These are phyloP conservation scores for Cercospora canescens DNA, from an alignment of 2,329 filamentous ascomycete species.

Conservation along the genomic window DNA sequence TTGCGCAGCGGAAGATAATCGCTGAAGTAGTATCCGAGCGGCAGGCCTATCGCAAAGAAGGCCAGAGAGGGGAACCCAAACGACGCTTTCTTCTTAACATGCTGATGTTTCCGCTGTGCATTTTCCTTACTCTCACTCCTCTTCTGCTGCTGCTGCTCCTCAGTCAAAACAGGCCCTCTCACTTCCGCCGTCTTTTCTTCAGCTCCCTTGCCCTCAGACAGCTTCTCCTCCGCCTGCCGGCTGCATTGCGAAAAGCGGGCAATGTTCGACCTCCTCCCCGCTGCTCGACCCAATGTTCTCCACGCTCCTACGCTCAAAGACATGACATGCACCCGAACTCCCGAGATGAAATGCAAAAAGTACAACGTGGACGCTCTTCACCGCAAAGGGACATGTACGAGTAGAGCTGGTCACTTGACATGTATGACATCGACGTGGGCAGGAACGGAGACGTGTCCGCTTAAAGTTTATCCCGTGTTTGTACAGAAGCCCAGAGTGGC, in stretches of 20 bases:
- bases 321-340: not conserved
- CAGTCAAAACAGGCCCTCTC: not conserved
- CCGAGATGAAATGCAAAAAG: not conserved
- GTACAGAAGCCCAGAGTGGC: no score
- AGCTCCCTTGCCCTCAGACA: not conserved
- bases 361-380: not conserved
- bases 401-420: not conserved
- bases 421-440: not conserved
- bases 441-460: conserved; percentile 2
- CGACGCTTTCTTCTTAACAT: conserved; percentile 5
- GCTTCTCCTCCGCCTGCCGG: conserved; percentile 1
- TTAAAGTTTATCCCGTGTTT: not conserved
- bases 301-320: conserved; percentile 8
- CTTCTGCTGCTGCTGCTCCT: not conserved
- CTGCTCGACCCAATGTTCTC: conserved; percentile 3
- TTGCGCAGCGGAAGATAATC: conserved; percentile 5
- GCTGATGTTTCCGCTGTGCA: conserved; percentile 1
- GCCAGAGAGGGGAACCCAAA: conserved; percentile 23
- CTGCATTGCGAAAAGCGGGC: conserved; percentile 11
- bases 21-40: conserved; percentile 26
- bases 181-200: not conserved
- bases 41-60: conserved; percentile 24
- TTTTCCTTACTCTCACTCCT: conserved; percentile 2
- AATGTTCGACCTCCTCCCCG: conserved; percentile 1
- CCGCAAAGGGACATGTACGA: not conserved